Conservation (phyloP, 306 rosid genomes). For the Lotus japonicus region DNA sequence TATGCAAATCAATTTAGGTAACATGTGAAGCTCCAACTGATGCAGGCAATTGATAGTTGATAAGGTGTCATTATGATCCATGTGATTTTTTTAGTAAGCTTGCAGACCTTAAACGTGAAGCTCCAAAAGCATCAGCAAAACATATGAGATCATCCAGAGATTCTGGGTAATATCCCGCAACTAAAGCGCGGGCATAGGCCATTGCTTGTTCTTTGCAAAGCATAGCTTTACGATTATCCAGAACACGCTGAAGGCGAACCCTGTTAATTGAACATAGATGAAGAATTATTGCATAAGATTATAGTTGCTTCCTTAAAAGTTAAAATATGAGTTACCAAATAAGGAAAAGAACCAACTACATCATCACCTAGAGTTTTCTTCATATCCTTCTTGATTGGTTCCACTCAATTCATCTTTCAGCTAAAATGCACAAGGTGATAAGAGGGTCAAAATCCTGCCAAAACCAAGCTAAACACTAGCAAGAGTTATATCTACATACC, state of each 20-base stretch:
- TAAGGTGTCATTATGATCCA: neutral
- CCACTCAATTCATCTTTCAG: slow-evolving; percentile 39
- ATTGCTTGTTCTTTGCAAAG: slow-evolving; percentile 95
- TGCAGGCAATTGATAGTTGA: neutral
- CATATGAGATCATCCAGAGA: slow-evolving; percentile 72
- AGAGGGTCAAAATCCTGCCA: slow-evolving; percentile 18
- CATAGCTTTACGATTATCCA: slow-evolving; percentile 81
- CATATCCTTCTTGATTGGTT: slow-evolving; percentile 37
- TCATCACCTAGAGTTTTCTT: slow-evolving; percentile 88
- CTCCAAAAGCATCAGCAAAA: slow-evolving; percentile 94
- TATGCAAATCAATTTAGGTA: too few relatives aligned
- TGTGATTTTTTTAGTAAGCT: neutral
- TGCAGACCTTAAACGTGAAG: slow-evolving; percentile 83
- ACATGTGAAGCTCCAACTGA: too few relatives aligned
- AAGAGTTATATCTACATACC: slow-evolving; percentile 39
- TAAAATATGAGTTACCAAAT: neutral
- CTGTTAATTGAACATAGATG: slow-evolving; percentile 44
- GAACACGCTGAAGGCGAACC: slow-evolving; percentile 84
- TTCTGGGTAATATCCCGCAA: slow-evolving; percentile 75
- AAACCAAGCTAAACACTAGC: slow-evolving; percentile 14
- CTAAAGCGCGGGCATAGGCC: slow-evolving; percentile 99
- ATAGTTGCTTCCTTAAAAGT: neutral
- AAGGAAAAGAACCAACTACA: slow-evolving; percentile 6
- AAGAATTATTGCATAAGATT: slow-evolving; percentile 30
- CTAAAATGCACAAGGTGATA: slow-evolving; percentile 36